These are phyloP conservation scores for Diplodia corticola DNA, from an alignment of 2,329 filamentous ascomycete species.

Conservation along the genomic window DNA sequence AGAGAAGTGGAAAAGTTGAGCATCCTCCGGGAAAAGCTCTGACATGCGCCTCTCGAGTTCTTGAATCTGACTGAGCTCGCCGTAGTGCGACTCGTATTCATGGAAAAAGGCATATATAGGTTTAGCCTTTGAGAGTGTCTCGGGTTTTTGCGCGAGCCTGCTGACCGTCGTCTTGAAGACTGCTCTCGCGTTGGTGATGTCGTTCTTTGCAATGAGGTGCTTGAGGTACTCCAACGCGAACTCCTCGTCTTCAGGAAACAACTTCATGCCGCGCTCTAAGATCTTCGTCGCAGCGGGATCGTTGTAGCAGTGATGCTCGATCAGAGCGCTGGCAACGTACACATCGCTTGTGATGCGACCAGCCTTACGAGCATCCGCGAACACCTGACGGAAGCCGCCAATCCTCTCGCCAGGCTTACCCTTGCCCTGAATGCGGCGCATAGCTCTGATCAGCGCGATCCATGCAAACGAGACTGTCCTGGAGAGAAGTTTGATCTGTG, in stretches of 20 bases:
- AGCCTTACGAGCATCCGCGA: slow-evolving; percentile 81
- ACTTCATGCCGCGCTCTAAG: slow-evolving; percentile 87
- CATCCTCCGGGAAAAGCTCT: slow-evolving; percentile 88
- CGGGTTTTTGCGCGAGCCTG: slow-evolving; percentile 74
- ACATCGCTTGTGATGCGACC: slow-evolving; percentile 92
- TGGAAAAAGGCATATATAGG: slow-evolving; percentile 90
- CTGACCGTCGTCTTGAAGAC: slow-evolving; percentile 95
- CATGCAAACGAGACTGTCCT: slow-evolving; percentile 88
- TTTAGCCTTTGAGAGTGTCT: slow-evolving; percentile 73
- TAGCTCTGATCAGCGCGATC: slow-evolving; percentile 91
- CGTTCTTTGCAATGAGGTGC: slow-evolving; percentile 87
- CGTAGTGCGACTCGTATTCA: slow-evolving; percentile 91
- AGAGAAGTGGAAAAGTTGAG: slow-evolving; percentile 71
- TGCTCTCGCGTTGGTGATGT: slow-evolving; percentile 91
- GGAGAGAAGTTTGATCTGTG: slow-evolving; percentile 74
- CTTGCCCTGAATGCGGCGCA: slow-evolving; percentile 89
- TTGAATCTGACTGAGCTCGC: slow-evolving; percentile 85
- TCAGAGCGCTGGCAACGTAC: slow-evolving; percentile 87
- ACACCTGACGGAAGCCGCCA: slow-evolving; percentile 79
- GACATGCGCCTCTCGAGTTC: slow-evolving; percentile 91
- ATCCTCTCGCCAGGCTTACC: slow-evolving; percentile 60
- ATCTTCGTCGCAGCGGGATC: slow-evolving; percentile 91
- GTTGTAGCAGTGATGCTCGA: slow-evolving; percentile 95
- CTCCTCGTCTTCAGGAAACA: slow-evolving; percentile 90
- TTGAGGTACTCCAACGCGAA: slow-evolving; percentile 97